Percentiles rank a stretch among this genome's conserved stretches.
Conservation (phyloP, 805 yeast species). For the Yamadazyma laniorum region DNA sequence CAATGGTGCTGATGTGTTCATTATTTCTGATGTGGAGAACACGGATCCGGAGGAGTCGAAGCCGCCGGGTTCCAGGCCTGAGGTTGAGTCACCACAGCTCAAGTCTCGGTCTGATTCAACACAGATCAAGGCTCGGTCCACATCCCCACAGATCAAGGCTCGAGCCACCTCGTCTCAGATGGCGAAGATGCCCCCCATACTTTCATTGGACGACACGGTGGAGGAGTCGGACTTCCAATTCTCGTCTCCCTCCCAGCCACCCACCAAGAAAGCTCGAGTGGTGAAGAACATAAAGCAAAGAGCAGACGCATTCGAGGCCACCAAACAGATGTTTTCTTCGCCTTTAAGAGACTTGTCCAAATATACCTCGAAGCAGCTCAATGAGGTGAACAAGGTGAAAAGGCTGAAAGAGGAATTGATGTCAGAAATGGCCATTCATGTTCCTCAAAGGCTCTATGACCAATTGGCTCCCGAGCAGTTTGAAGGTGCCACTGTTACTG, state of each 20-base stretch:
- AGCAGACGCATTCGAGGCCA: background rate
- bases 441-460: constrained; percentile 29
- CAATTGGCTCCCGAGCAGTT: constrained; percentile 21
- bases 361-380: constrained; percentile 29
- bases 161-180: no score
- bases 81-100: no score
- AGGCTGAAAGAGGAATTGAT: constrained; percentile 51
- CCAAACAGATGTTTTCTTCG: background rate
- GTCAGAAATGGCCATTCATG: constrained; percentile 46
- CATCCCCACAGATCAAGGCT: no score
- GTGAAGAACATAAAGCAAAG: background rate
- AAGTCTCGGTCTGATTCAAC: no score
- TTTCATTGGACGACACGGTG: constrained; percentile 5
- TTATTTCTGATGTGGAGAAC: no score
- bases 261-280: background rate
- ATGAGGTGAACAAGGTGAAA: constrained; percentile 32
- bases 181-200: background rate
- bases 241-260: background rate
- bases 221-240: constrained; percentile 6
- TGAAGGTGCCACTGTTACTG: constrained; percentile 4
- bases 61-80: no score
- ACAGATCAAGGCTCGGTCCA: no score
- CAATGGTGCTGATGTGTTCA: no score
- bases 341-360: background rate
- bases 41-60: no score